These are phyloP conservation scores for Coccomyxa sp. DNA, from an alignment of 139 green algal species.

Conservation along the genomic window DNA sequence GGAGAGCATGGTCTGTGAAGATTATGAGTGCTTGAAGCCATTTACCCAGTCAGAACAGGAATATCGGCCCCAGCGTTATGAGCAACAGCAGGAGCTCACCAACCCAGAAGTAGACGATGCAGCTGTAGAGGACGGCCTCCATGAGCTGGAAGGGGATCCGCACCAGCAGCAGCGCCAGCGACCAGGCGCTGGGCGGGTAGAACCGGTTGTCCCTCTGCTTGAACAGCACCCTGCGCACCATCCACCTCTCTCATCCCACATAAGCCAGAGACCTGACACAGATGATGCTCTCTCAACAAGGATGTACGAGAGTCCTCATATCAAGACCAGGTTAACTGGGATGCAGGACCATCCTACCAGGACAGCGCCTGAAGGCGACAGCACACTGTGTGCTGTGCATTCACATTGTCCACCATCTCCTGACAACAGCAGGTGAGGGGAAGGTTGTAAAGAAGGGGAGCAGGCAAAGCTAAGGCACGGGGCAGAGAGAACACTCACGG, in stretches of 20 bases:
- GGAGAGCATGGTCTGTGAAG: no score
- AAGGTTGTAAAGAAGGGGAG: no score
- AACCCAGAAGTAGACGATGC: conserved; percentile 63
- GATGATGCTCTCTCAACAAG: no score
- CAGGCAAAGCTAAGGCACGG: neutral
- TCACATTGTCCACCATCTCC: neutral
- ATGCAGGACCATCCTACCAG: neutral
- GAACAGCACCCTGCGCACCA: conserved; percentile 62
- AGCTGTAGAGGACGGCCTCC: conserved; percentile 43
- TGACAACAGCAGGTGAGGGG: neutral
- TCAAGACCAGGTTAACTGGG: no score
- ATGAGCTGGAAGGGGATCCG: conserved; percentile 53
- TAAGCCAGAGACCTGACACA: neutral
- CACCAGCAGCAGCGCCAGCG: conserved; percentile 18
- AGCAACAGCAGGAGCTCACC: neutral
- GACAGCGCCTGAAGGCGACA: neutral
- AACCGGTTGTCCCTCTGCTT: conserved; percentile 75
- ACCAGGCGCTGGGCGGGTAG: conserved; percentile 52
- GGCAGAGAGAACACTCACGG: neutral
- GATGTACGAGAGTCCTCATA: no score
- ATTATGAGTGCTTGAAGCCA: no score
- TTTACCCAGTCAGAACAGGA: no score
- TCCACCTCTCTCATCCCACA: neutral
- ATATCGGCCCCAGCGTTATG: no score
- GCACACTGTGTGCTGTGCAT: neutral